Conservation (phyloP, 768 basidiomycete species). For the Lentinula guzmanii region DNA sequence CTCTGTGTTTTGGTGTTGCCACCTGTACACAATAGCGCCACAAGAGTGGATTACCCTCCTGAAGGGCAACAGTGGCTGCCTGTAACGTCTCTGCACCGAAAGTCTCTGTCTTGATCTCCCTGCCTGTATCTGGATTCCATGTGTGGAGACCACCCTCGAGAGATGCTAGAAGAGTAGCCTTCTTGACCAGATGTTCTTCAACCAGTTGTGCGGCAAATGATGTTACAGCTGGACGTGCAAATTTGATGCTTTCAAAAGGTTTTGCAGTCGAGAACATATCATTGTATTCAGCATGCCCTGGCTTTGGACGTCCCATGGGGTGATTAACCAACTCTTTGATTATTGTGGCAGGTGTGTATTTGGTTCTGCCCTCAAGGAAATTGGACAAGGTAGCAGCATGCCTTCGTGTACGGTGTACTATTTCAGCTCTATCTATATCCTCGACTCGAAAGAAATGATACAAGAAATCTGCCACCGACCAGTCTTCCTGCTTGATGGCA, state of each 20-base stretch:
- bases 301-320: neutral
- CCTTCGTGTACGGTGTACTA: neutral
- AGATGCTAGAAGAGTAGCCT: constrained; percentile 15
- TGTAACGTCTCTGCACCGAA: neutral
- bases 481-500: neutral
- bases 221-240: constrained; percentile 19
- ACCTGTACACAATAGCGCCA: neutral
- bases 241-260: constrained; percentile 9
- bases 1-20: neutral
- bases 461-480: neutral
- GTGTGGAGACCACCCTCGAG: constrained; percentile 15
- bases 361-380: neutral
- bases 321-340: neutral
- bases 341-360: neutral
- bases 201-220: constrained; percentile 23
- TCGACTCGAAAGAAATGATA: neutral
- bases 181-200: constrained; percentile 12
- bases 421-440: neutral
- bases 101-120: neutral
- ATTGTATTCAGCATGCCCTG: neutral
- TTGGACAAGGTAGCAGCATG: neutral
- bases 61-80: neutral
- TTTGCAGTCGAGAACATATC: neutral
- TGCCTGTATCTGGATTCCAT: constrained; percentile 1
- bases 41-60: neutral